Evolutionary conservation across 768 basidiomycete genomes (phyloP).

Genomic region (Scleroderma bovista): DNA sequence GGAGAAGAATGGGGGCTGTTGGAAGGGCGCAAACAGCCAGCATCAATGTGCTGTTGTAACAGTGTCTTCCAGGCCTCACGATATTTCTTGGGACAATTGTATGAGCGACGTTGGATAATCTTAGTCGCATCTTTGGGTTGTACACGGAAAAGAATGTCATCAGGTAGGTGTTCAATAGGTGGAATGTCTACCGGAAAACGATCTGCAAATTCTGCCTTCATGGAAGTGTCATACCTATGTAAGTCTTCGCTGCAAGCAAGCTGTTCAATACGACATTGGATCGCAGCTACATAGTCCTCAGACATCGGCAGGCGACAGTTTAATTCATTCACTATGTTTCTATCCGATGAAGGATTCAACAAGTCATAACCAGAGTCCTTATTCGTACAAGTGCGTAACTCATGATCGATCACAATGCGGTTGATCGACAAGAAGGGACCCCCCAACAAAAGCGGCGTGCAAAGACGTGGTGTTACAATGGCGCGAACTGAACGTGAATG

Average conservation of each 20-base stretch:
- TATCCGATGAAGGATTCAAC: neutral
- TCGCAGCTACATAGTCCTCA: neutral
- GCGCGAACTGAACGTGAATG: conserved; percentile 9
- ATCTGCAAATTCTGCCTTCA: neutral
- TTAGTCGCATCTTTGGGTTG: conserved; percentile 10
- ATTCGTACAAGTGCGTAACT: neutral
- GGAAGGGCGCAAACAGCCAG: conserved; percentile 23
- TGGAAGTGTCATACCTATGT: neutral
- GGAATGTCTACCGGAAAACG: conserved; percentile 6
- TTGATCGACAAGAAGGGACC: conserved; percentile 31
- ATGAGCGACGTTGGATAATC: conserved; percentile 8
- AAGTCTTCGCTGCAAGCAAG: neutral
- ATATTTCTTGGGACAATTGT: conserved; percentile 20
- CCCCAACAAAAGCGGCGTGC: conserved; percentile 27
- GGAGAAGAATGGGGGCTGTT: conserved; percentile 25
- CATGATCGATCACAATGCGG: conserved; percentile 29
- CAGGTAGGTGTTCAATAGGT: conserved; percentile 10
- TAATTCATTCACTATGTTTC: neutral
- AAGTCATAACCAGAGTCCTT: neutral
- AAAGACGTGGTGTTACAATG: conserved; percentile 21
- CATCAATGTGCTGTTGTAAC: conserved; percentile 27
- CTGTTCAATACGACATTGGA: neutral
- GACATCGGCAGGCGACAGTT: neutral
- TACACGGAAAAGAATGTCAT: conserved; percentile 11
- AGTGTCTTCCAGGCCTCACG: conserved; percentile 24